Evolutionary conservation across 1,284 basidiomycete genomes (phyloP).

Genomic region (Lentinula novae-zelandiae): DNA sequence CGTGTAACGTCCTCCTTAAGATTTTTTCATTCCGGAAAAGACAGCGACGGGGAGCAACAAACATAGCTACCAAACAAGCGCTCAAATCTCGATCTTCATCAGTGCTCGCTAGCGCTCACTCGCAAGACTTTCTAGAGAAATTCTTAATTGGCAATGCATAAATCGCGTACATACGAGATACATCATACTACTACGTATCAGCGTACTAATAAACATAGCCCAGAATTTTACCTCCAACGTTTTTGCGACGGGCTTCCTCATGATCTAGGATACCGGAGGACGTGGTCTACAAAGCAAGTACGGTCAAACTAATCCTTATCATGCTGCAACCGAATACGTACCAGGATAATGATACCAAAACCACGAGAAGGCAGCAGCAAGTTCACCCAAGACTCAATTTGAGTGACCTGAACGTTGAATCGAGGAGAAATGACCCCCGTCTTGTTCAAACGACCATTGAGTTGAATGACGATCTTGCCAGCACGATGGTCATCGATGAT

Average conservation of each 20-base stretch:
- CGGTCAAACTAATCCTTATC: constrained; percentile 35
- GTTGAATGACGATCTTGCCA: constrained; percentile 97
- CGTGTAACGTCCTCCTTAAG: constrained; percentile 6
- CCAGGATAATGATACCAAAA: constrained; percentile 95
- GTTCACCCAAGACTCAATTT: constrained; percentile 96
- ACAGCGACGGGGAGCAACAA: background rate
- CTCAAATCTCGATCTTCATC: background rate
- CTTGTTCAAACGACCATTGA: constrained; percentile 99
- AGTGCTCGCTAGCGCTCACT: too few species aligned
- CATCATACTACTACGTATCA: background rate
- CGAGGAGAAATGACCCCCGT: constrained; percentile 97
- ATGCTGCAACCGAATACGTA: constrained; percentile 30
- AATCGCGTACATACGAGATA: background rate
- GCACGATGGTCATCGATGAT: constrained; percentile 99
- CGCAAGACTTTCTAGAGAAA: too few species aligned
- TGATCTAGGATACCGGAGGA: constrained; percentile 99
- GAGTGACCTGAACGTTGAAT: constrained; percentile 92
- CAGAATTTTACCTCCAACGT: constrained; percentile 89
- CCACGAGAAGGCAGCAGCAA: constrained; percentile 91
- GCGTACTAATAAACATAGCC: constrained; percentile 75
- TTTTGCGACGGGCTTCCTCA: constrained; percentile 98
- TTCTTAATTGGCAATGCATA: too few species aligned
- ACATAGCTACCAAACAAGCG: background rate
- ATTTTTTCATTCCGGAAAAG: background rate
- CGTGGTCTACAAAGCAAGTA: constrained; percentile 64